A percentile compares a stretch with the other conserved stretches of the same genome.
Evolutionary conservation across 2,329 filamentous ascomycete genomes (phyloP).

Genomic region (Sarocladiaceae sp.): DNA sequence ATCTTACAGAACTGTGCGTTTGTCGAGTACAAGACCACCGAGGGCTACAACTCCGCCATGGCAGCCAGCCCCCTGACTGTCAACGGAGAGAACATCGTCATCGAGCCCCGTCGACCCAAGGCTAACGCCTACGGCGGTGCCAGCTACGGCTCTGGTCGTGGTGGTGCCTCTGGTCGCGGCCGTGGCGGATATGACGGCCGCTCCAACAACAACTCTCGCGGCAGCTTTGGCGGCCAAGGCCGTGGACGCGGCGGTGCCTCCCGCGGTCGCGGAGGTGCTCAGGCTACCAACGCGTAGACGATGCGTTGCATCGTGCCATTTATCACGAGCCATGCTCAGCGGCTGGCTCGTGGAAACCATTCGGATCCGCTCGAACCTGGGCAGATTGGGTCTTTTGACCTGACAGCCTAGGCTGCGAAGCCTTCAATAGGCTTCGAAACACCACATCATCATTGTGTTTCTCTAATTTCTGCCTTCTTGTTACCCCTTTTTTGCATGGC

Average conservation of each 20-base stretch:
- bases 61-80: constrained; percentile 82
- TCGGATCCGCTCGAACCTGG: not conserved
- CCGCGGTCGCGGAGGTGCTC: constrained; percentile 59
- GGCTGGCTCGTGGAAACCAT: not conserved
- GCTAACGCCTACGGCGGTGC: constrained; percentile 65
- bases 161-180: constrained; percentile 56
- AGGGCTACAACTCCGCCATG: constrained; percentile 79
- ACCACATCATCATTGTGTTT: constrained; percentile 4
- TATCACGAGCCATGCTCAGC: not conserved
- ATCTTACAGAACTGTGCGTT: constrained; percentile 85
- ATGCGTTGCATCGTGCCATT: not conserved
- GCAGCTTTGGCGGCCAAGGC: constrained; percentile 63
- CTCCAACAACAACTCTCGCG: constrained; percentile 56
- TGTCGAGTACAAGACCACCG: constrained; percentile 80
- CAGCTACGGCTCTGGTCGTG: constrained; percentile 60
- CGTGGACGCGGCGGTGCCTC: constrained; percentile 65
- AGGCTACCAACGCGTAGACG: constrained; percentile 47
- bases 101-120: constrained; percentile 86
- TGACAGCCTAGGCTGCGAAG: not conserved
- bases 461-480: constrained; percentile 9
- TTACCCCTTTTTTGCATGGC: constrained; percentile 10
- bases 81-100: constrained; percentile 74
- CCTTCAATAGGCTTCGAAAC: not conserved
- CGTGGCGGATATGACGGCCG: constrained; percentile 63
- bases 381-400: not conserved